Evolutionary conservation across 345 rosid species (phyloP).

Genomic region (Eutrema heterophyllum): DNA sequence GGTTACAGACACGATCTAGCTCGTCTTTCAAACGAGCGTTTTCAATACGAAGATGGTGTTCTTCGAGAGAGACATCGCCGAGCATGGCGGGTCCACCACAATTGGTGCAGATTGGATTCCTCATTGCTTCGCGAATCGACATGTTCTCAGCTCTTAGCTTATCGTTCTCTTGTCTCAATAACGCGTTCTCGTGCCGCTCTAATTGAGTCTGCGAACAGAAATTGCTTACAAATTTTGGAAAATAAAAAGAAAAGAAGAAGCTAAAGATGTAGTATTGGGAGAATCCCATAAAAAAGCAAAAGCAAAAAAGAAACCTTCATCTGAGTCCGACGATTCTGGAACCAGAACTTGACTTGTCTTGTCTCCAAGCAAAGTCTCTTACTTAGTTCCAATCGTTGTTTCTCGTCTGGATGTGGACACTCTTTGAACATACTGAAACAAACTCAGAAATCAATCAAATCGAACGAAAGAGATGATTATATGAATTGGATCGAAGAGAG

Average conservation of each 20-base stretch:
- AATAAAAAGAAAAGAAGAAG: neutral
- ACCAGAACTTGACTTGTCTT: slow-evolving; percentile 96
- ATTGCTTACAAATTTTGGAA: neutral
- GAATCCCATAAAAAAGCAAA: neutral
- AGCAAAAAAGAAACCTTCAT: slow-evolving; percentile 63
- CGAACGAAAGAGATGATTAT: neutral
- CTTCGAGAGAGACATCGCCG: slow-evolving; percentile 79
- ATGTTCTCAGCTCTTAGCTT: slow-evolving; percentile 88
- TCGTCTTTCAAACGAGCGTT: slow-evolving; percentile 89
- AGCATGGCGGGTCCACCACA: slow-evolving; percentile 91
- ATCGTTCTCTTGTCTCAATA: slow-evolving; percentile 90
- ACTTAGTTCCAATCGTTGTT: slow-evolving; percentile 79
- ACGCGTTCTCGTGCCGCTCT: slow-evolving; percentile 88
- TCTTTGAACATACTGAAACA: slow-evolving; percentile 63
- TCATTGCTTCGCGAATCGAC: slow-evolving; percentile 93
- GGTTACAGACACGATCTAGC: slow-evolving; percentile 76
- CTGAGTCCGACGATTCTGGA: slow-evolving; percentile 94
- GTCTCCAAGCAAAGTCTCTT: slow-evolving; percentile 77
- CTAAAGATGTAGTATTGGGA: neutral
- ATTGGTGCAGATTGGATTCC: slow-evolving; percentile 75
- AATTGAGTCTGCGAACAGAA: slow-evolving; percentile 58
- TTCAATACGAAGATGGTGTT: slow-evolving; percentile 89
- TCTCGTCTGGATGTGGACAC: slow-evolving; percentile 97
- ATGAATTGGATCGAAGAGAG: neutral
- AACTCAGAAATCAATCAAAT: neutral